Conservation (phyloP, 192 early-diverging fungal genomes). For the Geranomyces variabilis region DNA sequence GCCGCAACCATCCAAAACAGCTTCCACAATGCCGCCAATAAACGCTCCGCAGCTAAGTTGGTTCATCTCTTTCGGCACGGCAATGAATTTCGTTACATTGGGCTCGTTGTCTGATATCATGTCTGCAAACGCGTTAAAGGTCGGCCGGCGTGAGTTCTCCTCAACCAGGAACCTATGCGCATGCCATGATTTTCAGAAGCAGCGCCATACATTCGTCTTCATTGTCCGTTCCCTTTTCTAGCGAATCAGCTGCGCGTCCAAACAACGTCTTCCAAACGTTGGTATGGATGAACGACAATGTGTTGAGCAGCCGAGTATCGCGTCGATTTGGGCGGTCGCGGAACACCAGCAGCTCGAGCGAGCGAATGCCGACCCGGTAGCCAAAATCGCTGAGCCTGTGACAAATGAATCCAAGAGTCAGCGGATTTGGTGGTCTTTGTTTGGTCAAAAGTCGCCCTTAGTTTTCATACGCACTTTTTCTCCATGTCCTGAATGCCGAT, state of each 20-base stretch:
- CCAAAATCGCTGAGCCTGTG: slow-evolving; percentile 86
- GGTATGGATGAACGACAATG: slow-evolving; percentile 92
- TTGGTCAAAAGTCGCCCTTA: not conserved
- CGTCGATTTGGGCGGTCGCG: slow-evolving; percentile 87
- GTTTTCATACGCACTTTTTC: slow-evolving; percentile 71
- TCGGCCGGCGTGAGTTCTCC: not conserved
- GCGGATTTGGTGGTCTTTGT: not conserved
- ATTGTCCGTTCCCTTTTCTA: slow-evolving; percentile 94
- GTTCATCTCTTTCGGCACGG: slow-evolving; percentile 90
- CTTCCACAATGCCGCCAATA: slow-evolving; percentile 95
- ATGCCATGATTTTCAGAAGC: too few species aligned
- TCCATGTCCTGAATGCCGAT: slow-evolving; percentile 95
- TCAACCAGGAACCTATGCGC: not conserved
- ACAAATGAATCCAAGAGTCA: too few species aligned
- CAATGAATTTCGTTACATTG: slow-evolving; percentile 84
- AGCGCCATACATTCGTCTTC: slow-evolving; percentile 88
- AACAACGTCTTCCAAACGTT: slow-evolving; percentile 94
- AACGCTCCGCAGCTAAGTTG: slow-evolving; percentile 93
- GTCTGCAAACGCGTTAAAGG: slow-evolving; percentile 57
- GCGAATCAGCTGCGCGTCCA: slow-evolving; percentile 93
- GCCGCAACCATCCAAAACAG: slow-evolving; percentile 85
- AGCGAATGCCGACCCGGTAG: slow-evolving; percentile 88
- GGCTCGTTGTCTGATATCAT: slow-evolving; percentile 99
- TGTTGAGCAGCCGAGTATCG: slow-evolving; percentile 85
- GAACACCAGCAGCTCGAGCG: slow-evolving; percentile 87